Conservation (phyloP, 2,329 filamentous ascomycete genomes). For the Diaporthe vexans region DNA sequence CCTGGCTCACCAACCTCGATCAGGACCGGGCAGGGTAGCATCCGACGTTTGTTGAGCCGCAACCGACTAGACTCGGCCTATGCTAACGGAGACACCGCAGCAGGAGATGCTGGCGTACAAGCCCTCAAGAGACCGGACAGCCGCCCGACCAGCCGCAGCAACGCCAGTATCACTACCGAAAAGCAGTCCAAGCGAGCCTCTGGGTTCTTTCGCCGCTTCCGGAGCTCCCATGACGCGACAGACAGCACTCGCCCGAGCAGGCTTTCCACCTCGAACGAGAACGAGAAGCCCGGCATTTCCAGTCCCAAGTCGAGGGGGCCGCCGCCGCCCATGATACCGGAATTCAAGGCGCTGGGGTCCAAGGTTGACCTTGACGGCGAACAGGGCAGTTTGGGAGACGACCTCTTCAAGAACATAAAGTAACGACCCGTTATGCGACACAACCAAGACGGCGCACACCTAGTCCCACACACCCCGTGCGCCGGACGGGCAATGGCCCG, state of each 20-base stretch:
- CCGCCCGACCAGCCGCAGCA: conserved; percentile 66
- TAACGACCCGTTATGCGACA: conserved; percentile 47
- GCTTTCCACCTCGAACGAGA: conserved; percentile 55
- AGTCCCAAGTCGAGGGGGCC: conserved; percentile 59
- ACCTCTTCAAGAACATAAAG: conserved; percentile 73
- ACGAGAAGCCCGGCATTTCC: conserved; percentile 43
- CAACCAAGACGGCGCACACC: background rate
- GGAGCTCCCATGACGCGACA: conserved; percentile 53
- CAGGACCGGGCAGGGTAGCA: conserved; percentile 67
- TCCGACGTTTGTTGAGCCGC: conserved; percentile 70
- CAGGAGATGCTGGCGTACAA: conserved; percentile 47
- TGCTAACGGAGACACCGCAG: conserved; percentile 62
- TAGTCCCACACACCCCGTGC: background rate
- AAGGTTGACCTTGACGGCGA: conserved; percentile 59
- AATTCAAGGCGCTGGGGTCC: conserved; percentile 66
- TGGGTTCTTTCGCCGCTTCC: conserved; percentile 71
- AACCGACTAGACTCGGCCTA: conserved; percentile 68
- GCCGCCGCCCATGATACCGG: conserved; percentile 73
- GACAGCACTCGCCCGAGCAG: conserved; percentile 56
- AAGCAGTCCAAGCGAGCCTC: conserved; percentile 69
- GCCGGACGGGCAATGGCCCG: conserved; percentile 1
- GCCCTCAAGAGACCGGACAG: conserved; percentile 49
- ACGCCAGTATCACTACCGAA: conserved; percentile 63
- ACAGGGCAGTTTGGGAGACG: conserved; percentile 61
- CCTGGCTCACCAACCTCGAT: conserved; percentile 63